Percentiles rank a stretch among this genome's conserved stretches.
Conservation (phyloP, 176 grass and related monocot species). For the Phoenix dactylifera region DNA sequence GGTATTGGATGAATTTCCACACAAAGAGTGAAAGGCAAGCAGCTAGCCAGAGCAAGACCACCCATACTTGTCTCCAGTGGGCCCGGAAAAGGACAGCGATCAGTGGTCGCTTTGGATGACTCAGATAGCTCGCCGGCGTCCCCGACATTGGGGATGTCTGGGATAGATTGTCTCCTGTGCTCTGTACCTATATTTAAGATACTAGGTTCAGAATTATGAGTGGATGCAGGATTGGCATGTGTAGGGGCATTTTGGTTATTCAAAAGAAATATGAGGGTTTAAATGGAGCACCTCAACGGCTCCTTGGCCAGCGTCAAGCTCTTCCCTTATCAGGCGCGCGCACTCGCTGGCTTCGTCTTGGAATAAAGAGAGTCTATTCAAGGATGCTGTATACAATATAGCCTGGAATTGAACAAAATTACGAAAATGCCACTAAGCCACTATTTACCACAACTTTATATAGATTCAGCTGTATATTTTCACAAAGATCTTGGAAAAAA, state of each 20-base stretch:
- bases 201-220: not conserved
- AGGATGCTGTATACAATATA: conserved; percentile 25
- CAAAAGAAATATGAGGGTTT: not conserved
- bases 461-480: not conserved
- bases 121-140: not conserved
- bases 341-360: conserved; percentile 33
- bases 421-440: not conserved
- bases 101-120: not conserved
- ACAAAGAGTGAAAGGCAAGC: conserved; percentile 41
- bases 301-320: conserved; percentile 27
- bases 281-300: conserved; percentile 17
- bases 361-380: conserved; percentile 28
- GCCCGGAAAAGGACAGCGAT: conserved; percentile 25
- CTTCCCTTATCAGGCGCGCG: conserved; percentile 27
- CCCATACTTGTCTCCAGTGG: conserved; percentile 44
- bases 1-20: conserved; percentile 67
- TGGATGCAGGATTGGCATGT: not conserved
- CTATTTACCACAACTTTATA: not conserved
- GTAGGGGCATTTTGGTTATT: not conserved
- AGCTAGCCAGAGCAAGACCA: conserved; percentile 39
- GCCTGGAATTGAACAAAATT: conserved; percentile 20
- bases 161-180: not conserved
- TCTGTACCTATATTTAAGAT: not conserved
- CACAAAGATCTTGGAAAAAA: no score
- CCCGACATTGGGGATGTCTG: not conserved